Evolutionary conservation across 75 land plant genomes (phyloP).

Genomic region (Pinus tabuliformis): DNA sequence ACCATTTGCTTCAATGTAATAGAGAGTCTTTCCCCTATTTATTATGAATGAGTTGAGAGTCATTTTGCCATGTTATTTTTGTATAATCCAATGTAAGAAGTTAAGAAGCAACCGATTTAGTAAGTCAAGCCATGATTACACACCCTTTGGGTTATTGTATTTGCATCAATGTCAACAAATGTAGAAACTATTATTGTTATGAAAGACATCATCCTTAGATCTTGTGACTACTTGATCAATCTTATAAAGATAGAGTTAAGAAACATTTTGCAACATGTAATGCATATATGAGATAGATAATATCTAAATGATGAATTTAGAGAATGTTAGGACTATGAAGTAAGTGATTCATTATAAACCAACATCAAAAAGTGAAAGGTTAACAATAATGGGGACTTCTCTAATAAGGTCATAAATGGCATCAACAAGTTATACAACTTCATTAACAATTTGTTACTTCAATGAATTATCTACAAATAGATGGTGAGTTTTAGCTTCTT

Average conservation of each 20-base stretch:
- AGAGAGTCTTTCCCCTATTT: background rate
- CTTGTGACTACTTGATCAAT: slow-evolving; percentile 41
- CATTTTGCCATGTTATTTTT: background rate
- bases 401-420: no score
- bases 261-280: slow-evolving; percentile 47
- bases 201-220: slow-evolving; percentile 47
- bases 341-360: no score
- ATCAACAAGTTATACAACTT: no score
- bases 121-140: slow-evolving; percentile 7
- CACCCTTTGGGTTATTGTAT: background rate
- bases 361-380: no score
- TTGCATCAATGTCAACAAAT: slow-evolving; percentile 38
- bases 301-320: no score
- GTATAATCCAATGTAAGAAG: slow-evolving; percentile 2
- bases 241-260: slow-evolving; percentile 38
- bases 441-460: no score
- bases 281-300: slow-evolving; percentile 8
- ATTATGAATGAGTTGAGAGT: background rate
- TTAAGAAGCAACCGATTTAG: slow-evolving; percentile 6
- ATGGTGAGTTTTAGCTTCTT: no score
- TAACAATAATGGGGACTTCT: no score
- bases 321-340: no score
- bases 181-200: slow-evolving; percentile 39
- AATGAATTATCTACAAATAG: no score
- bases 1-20: no score